Evolutionary conservation across 345 rosid genomes (phyloP).

Genomic region (Gossypium thurberi): DNA sequence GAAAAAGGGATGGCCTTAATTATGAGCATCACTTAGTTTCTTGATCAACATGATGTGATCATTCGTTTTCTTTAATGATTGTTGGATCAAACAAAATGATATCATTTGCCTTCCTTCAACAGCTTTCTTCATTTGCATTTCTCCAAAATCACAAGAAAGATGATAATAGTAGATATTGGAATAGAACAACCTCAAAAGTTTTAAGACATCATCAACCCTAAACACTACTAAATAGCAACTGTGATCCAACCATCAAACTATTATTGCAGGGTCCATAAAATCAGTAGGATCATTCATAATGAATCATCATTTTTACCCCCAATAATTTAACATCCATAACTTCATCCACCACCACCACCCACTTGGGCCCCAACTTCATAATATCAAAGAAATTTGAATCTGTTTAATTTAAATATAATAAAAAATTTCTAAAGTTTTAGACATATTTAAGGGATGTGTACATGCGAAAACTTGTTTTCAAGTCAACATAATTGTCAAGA

Average conservation of each 20-base stretch:
- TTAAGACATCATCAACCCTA: background rate
- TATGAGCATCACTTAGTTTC: background rate
- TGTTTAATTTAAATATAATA: background rate
- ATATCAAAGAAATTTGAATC: background rate
- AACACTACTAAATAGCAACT: conserved; percentile 5
- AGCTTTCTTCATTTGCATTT: background rate
- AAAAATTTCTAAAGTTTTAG: too few species aligned
- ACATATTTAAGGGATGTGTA: too few species aligned
- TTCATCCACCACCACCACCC: background rate
- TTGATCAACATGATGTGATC: background rate
- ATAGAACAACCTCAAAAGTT: background rate
- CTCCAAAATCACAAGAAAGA: background rate
- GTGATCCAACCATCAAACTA: conserved; percentile 1
- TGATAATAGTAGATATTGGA: background rate
- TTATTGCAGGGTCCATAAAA: background rate
- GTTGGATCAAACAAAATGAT: background rate
- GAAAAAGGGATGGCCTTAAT: conserved; percentile 8
- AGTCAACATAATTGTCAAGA: too few species aligned
- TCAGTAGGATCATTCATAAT: conserved; percentile 16
- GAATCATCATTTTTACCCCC: background rate
- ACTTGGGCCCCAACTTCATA: background rate
- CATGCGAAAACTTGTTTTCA: too few species aligned
- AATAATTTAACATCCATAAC: background rate
- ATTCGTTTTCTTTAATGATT: background rate
- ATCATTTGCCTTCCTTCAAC: background rate